These are phyloP conservation scores for Musa troglodytarum DNA, from an alignment of 176 grass and related monocot species.

Conservation along the genomic window DNA sequence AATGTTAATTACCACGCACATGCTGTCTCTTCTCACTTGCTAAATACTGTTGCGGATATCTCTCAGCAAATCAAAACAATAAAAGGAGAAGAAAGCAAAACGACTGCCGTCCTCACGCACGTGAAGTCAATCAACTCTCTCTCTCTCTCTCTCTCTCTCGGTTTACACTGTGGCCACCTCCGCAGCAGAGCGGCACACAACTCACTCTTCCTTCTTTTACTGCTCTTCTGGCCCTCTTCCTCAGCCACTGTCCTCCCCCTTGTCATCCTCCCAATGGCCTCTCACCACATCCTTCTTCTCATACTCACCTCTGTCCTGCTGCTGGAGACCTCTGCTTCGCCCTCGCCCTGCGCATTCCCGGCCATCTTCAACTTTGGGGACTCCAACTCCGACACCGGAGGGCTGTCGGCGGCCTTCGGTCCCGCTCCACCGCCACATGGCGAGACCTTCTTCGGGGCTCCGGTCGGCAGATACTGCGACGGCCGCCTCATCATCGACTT, in stretches of 20 bases:
- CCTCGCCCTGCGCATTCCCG: slow-evolving; percentile 53
- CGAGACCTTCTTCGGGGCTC: slow-evolving; percentile 79
- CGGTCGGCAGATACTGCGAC: slow-evolving; percentile 72
- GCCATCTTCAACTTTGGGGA: slow-evolving; percentile 95
- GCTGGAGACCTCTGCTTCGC: background rate
- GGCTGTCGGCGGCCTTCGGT: slow-evolving; percentile 73
- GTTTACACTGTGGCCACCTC: no score
- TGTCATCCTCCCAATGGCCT: background rate
- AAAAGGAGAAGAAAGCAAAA: no score
- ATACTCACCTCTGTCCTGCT: background rate
- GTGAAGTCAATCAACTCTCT: no score
- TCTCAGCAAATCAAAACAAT: no score
- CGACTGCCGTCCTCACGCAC: no score
- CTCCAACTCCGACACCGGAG: slow-evolving; percentile 97
- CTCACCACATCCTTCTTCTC: background rate
- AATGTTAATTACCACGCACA: no score
- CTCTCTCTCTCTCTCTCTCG: no score
- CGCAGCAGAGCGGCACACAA: no score
- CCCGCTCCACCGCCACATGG: slow-evolving; percentile 86
- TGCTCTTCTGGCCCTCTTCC: background rate
- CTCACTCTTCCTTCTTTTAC: background rate
- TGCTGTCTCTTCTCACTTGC: no score
- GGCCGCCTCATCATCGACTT: slow-evolving; percentile 92
- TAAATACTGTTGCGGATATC: no score
- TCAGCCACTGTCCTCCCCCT: no score